These are phyloP conservation scores for Parsonsia alboflavescens DNA, from an alignment of 257 asterid genomes.

Conservation along the genomic window DNA sequence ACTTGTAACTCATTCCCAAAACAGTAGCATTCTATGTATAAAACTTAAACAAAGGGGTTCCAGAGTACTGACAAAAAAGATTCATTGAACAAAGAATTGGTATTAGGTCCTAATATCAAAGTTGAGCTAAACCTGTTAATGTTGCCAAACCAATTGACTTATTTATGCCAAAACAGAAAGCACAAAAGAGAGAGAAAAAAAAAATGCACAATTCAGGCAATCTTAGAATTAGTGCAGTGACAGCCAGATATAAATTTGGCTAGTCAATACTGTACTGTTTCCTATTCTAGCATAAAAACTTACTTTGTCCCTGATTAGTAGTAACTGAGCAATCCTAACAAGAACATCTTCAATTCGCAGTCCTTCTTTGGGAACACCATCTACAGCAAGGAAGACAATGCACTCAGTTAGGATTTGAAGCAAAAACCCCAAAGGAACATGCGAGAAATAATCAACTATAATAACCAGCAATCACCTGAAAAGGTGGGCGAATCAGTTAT, in stretches of 20 bases:
- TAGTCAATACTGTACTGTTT: neutral
- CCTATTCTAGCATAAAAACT: constrained; percentile 18
- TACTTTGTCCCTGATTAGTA: constrained; percentile 77
- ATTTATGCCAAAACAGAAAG: neutral
- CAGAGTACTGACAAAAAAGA: neutral
- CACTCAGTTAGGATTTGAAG: constrained; percentile 15
- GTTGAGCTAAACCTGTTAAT: neutral
- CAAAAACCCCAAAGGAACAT: constrained; percentile 16
- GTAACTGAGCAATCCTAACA: constrained; percentile 65
- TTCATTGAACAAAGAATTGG: neutral
- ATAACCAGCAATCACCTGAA: constrained; percentile 49
- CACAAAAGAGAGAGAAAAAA: neutral
- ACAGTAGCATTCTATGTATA: neutral
- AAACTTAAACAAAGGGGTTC: neutral
- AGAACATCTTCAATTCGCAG: constrained; percentile 81
- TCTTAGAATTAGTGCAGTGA: neutral
- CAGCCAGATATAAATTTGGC: neutral
- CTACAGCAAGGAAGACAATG: constrained; percentile 39
- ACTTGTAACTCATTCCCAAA: neutral
- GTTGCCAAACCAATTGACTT: neutral
- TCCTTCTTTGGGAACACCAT: constrained; percentile 99
- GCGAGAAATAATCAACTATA: constrained; percentile 14
- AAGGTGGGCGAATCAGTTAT: constrained; percentile 68
- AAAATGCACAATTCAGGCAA: neutral
- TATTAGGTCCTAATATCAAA: neutral